These are phyloP conservation scores for Microsporum canis DNA, from an alignment of 2,329 filamentous ascomycete genomes.

Conservation along the genomic window DNA sequence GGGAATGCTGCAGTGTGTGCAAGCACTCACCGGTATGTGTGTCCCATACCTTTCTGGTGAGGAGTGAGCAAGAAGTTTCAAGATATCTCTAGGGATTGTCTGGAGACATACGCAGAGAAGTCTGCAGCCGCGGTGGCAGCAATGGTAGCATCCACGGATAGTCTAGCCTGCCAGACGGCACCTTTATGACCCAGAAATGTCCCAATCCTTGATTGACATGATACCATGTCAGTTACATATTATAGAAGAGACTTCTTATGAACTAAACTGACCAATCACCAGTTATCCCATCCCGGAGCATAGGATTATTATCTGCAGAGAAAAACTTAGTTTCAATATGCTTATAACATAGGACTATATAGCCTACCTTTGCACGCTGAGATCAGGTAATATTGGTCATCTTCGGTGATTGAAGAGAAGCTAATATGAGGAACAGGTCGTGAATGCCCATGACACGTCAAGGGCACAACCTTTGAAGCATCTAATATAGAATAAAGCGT, in stretches of 20 bases:
- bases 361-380: slow-evolving; percentile 73
- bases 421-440: slow-evolving; percentile 82
- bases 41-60: slow-evolving; percentile 80
- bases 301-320: slow-evolving; percentile 78
- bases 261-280: slow-evolving; percentile 62
- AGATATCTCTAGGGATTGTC: background rate
- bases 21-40: slow-evolving; percentile 86
- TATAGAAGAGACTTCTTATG: slow-evolving; percentile 3
- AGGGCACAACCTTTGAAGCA: slow-evolving; percentile 46
- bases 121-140: slow-evolving; percentile 92
- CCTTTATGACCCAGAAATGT: slow-evolving; percentile 98
- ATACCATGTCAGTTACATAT: slow-evolving; percentile 3
- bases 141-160: slow-evolving; percentile 76
- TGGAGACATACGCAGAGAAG: slow-evolving; percentile 68
- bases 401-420: slow-evolving; percentile 73
- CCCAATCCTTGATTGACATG: slow-evolving; percentile 55
- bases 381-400: slow-evolving; percentile 81
- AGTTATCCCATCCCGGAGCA: slow-evolving; percentile 91
- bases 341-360: background rate
- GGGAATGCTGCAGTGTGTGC: slow-evolving; percentile 77
- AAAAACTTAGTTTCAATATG: background rate
- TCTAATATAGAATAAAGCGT: slow-evolving; percentile 6
- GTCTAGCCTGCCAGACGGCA: slow-evolving; percentile 88
- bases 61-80: slow-evolving; percentile 5
- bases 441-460: slow-evolving; percentile 92